Evolutionary conservation across 2,329 filamentous ascomycete genomes (phyloP).

Genomic region (Clarireedia monteithiana): DNA sequence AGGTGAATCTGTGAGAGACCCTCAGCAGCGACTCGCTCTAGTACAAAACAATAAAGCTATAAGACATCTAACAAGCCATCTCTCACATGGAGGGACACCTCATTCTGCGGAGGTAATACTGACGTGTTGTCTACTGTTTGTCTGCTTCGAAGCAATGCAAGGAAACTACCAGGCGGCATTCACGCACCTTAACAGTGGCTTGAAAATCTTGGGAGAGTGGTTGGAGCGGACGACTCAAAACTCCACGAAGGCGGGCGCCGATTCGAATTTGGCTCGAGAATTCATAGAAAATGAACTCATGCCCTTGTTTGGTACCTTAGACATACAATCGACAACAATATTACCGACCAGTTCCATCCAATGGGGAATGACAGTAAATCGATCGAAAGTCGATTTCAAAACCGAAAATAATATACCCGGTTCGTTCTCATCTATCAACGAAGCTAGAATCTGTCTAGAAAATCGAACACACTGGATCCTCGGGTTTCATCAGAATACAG

Average conservation of each 20-base stretch:
- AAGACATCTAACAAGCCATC: slow-evolving; percentile 35
- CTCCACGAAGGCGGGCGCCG: neutral
- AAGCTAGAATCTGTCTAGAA: slow-evolving; percentile 1
- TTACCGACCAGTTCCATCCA: neutral
- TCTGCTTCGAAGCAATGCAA: slow-evolving; percentile 16
- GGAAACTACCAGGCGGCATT: slow-evolving; percentile 14
- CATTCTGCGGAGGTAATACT: slow-evolving; percentile 4
- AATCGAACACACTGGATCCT: neutral
- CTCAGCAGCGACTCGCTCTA: slow-evolving; percentile 33
- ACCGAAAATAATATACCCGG: neutral
- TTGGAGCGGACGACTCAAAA: neutral
- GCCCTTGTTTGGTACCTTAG: neutral
- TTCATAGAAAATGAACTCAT: slow-evolving; percentile 1
- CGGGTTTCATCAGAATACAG: neutral
- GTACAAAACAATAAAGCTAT: slow-evolving; percentile 18
- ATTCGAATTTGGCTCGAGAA: neutral
- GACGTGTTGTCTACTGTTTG: slow-evolving; percentile 16
- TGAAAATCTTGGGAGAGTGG: slow-evolving; percentile 10
- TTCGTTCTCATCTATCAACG: neutral
- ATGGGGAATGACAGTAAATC: neutral
- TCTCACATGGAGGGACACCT: slow-evolving; percentile 16
- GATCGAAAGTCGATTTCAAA: neutral
- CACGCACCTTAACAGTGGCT: slow-evolving; percentile 14
- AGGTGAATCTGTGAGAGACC: neutral
- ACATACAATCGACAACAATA: neutral